Percentiles rank a stretch among this genome's conserved stretches.
Evolutionary conservation across 352 stramenopile species (phyloP).

Genomic region (Phytopythium aichiense): DNA sequence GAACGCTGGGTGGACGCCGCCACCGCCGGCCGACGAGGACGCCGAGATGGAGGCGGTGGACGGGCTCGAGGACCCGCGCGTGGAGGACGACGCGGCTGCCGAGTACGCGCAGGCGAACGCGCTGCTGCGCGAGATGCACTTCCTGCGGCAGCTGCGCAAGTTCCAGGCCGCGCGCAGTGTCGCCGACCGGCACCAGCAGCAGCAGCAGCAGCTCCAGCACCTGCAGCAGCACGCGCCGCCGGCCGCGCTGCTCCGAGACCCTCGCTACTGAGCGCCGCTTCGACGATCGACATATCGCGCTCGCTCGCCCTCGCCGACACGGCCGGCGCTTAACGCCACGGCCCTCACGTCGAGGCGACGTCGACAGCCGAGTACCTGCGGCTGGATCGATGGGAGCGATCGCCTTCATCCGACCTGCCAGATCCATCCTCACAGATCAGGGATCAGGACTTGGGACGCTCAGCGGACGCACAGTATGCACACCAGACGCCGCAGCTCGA

Average conservation of each 20-base stretch:
- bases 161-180: slow-evolving; percentile 63
- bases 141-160: slow-evolving; percentile 64
- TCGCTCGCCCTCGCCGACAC: too few relatives aligned
- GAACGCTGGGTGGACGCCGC: slow-evolving; percentile 3
- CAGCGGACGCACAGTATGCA: too few relatives aligned
- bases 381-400: too few relatives aligned
- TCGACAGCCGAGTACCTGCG: too few relatives aligned
- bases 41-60: slow-evolving; percentile 14
- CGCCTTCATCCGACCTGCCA: too few relatives aligned
- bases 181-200: slow-evolving; percentile 17
- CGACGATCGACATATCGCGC: background rate
- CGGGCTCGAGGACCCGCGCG: background rate
- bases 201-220: slow-evolving; percentile 2
- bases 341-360: too few relatives aligned
- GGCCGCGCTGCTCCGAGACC: slow-evolving; percentile 19
- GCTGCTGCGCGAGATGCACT: slow-evolving; percentile 70
- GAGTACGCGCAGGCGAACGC: slow-evolving; percentile 52
- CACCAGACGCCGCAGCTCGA: too few relatives aligned
- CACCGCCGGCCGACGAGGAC: slow-evolving; percentile 18
- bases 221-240: background rate
- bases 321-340: too few relatives aligned
- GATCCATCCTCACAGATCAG: too few relatives aligned
- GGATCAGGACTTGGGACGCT: too few relatives aligned
- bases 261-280: slow-evolving; percentile 16
- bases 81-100: background rate